These are phyloP conservation scores for Cafeteria roenbergensis DNA, from an alignment of 108 stramenopile species.

Conservation along the genomic window DNA sequence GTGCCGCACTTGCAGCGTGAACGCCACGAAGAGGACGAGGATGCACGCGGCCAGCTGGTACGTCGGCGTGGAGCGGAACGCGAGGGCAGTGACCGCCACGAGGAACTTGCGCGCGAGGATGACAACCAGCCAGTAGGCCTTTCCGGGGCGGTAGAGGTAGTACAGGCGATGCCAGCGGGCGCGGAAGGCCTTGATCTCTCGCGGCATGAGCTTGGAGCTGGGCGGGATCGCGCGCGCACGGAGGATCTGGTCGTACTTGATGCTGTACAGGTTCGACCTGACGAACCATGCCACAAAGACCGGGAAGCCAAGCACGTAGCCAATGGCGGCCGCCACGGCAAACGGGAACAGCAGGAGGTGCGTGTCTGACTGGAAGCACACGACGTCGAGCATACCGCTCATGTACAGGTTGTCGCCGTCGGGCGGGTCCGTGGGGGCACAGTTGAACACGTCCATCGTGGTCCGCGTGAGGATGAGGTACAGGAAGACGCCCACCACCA, in stretches of 20 bases:
- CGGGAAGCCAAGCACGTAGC: constrained; percentile 5
- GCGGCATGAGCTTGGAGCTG: not conserved
- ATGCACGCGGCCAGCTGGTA: not conserved
- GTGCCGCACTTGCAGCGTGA: not conserved
- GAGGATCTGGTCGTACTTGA: not conserved
- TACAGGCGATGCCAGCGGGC: not conserved
- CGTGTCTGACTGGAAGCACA: not conserved
- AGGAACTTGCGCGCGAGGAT: constrained; percentile 8
- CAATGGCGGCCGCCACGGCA: not conserved
- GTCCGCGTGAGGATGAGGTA: constrained; percentile 23
- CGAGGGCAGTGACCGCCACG: not conserved
- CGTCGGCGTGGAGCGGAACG: not conserved
- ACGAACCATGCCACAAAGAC: not conserved
- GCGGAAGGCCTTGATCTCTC: not conserved
- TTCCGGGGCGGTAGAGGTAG: not conserved
- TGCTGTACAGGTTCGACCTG: not conserved
- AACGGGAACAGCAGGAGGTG: not conserved
- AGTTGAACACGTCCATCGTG: constrained; percentile 2
- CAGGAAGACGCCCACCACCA: too few species aligned
- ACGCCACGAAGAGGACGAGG: constrained; percentile 1
- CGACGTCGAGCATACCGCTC: not conserved
- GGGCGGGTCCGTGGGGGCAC: not conserved
- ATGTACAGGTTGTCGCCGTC: not conserved
- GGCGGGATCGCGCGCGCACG: not conserved
- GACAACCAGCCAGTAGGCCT: not conserved